Evolutionary conservation across 2,329 filamentous ascomycete genomes (phyloP).

Genomic region (Gaeumannomyces tritici): DNA sequence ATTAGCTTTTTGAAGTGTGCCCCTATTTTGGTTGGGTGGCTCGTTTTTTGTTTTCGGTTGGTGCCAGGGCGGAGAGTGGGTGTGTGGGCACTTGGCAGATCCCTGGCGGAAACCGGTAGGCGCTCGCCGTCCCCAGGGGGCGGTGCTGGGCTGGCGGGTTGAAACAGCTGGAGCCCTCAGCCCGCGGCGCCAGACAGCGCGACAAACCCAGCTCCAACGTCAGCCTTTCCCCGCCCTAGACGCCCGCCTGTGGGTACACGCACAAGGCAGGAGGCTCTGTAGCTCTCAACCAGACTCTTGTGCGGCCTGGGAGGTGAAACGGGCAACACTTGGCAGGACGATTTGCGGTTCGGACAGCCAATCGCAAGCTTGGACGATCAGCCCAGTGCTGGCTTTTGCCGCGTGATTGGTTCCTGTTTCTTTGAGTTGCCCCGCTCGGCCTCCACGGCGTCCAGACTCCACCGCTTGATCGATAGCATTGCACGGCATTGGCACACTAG

Average conservation of each 20-base stretch:
- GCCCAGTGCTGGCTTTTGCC: not conserved
- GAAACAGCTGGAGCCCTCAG: too few relatives aligned
- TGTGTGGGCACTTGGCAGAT: too few relatives aligned
- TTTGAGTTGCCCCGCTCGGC: not conserved
- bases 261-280: too few relatives aligned
- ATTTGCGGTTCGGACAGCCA: not conserved
- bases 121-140: not conserved
- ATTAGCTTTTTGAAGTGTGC: too few relatives aligned
- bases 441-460: not conserved
- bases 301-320: not conserved
- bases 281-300: not conserved
- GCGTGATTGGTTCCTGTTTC: not conserved
- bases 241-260: too few relatives aligned
- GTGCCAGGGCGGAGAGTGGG: not conserved
- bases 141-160: not conserved
- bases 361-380: not conserved
- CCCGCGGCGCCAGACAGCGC: too few relatives aligned
- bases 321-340: not conserved
- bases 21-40: too few relatives aligned
- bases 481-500: not conserved
- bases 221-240: too few relatives aligned
- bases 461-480: not conserved
- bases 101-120: too few relatives aligned
- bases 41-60: too few relatives aligned
- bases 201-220: too few relatives aligned